Percentiles rank a stretch among this genome's conserved stretches.
phyloP scores from a whole-genome alignment of 345 rosid species.

The Eucalyptus pauciflora region DNA sequence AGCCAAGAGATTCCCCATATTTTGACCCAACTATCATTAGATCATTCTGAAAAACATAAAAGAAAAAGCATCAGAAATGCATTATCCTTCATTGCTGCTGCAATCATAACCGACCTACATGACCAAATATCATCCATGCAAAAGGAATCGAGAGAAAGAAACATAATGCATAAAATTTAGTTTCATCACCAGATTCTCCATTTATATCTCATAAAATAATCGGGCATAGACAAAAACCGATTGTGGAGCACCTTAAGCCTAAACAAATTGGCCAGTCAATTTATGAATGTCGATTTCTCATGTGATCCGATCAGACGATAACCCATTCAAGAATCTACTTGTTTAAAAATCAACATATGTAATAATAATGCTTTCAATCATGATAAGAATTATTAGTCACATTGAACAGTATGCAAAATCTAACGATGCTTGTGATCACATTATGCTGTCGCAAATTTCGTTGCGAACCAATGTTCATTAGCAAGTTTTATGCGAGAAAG shows the following conservation, averaged over 20 bases:
- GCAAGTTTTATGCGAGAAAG: background rate
- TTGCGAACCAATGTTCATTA: background rate
- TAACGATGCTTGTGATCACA: background rate
- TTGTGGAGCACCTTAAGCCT: background rate
- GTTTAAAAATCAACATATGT: too few species aligned
- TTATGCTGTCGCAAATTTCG: background rate
- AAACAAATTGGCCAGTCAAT: background rate
- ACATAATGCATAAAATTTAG: background rate
- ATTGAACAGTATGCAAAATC: background rate
- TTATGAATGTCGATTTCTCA: background rate
- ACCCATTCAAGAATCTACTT: background rate
- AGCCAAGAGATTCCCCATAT: background rate
- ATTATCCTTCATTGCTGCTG: background rate
- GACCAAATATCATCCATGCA: background rate
- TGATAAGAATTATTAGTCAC: background rate
- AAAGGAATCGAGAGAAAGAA: background rate
- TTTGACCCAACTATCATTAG: background rate
- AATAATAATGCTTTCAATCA: background rate
- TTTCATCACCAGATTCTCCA: background rate
- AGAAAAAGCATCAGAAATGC: background rate
- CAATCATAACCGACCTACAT: background rate
- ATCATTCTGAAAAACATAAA: background rate
- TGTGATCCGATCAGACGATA: background rate
- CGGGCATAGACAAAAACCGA: rapidly evolving
- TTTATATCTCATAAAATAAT: background rate